A percentile compares a stretch with the other conserved stretches of the same genome.
Conservation (phyloP, 257 asterid species). For the Fraxinus quadrangulata region DNA sequence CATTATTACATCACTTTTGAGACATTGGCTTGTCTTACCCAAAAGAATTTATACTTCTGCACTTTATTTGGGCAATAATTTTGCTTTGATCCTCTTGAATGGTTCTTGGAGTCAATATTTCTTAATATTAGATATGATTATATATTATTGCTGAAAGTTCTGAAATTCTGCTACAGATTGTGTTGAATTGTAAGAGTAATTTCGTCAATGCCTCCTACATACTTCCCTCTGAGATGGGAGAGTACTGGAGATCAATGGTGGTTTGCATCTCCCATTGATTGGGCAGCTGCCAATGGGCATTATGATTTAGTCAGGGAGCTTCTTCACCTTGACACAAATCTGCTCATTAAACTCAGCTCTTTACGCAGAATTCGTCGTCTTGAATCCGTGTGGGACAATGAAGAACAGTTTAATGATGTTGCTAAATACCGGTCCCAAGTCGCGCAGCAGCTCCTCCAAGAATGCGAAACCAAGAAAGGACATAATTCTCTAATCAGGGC, state of each 20-base stretch:
- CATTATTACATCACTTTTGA: constrained; percentile 21
- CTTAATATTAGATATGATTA: not conserved
- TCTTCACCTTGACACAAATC: constrained; percentile 74
- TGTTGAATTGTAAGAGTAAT: not conserved
- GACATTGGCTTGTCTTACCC: constrained; percentile 21
- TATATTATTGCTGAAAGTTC: not conserved
- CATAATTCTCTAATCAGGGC: constrained; percentile 71
- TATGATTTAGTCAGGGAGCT: constrained; percentile 81
- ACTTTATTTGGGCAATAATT: not conserved
- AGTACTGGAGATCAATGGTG: constrained; percentile 93
- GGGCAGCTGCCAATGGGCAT: constrained; percentile 97
- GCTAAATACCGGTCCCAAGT: constrained; percentile 70
- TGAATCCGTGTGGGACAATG: constrained; percentile 92
- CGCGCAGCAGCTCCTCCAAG: constrained; percentile 64
- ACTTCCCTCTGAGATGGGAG: constrained; percentile 87
- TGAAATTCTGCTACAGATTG: not conserved
- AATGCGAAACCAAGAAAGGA: constrained; percentile 53
- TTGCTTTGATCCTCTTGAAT: no score
- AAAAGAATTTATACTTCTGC: constrained; percentile 1
- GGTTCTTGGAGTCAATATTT: no score
- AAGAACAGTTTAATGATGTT: constrained; percentile 49
- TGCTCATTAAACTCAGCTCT: constrained; percentile 77
- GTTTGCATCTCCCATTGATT: constrained; percentile 96
- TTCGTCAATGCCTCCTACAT: constrained; percentile 40
- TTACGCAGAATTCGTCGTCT: constrained; percentile 79